These are phyloP conservation scores for Verticillium albo-atrum DNA, from an alignment of 2,329 filamentous ascomycete genomes.

Conservation along the genomic window DNA sequence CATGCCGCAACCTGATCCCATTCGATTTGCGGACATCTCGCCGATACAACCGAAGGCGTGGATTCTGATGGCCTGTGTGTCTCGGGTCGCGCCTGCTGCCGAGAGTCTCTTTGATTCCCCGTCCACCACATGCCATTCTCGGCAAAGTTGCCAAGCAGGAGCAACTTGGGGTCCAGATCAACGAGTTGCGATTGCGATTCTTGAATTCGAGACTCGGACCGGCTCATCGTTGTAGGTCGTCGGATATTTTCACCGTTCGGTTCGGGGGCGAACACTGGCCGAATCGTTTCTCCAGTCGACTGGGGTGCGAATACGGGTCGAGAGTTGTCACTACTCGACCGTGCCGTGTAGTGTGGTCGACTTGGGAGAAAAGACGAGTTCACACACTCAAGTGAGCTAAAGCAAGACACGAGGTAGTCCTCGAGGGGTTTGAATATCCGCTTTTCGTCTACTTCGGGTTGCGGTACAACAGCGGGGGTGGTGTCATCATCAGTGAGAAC, in stretches of 20 bases:
- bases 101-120: slow-evolving; percentile 44
- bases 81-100: slow-evolving; percentile 24
- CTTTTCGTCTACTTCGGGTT: slow-evolving; percentile 35
- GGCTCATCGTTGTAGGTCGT: background rate
- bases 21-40: slow-evolving; percentile 65
- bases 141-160: slow-evolving; percentile 69
- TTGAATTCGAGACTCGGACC: slow-evolving; percentile 5
- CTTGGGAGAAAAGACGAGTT: slow-evolving; percentile 65
- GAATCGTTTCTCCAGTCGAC: background rate
- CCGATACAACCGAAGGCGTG: slow-evolving; percentile 39
- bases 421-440: slow-evolving; percentile 72
- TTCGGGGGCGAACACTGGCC: background rate
- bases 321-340: slow-evolving; percentile 13
- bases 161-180: slow-evolving; percentile 69
- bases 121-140: slow-evolving; percentile 85
- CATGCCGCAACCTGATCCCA: slow-evolving; percentile 69
- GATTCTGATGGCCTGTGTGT: slow-evolving; percentile 9
- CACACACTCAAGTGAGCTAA: slow-evolving; percentile 66
- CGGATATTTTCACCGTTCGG: background rate
- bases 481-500: slow-evolving; percentile 7
- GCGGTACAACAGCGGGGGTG: slow-evolving; percentile 7
- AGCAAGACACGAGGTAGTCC: slow-evolving; percentile 67
- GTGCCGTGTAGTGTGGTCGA: background rate
- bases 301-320: background rate
- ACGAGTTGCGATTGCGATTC: slow-evolving; percentile 39